Conservation (phyloP, 78 protist species). For the Guillardia theta region DNA sequence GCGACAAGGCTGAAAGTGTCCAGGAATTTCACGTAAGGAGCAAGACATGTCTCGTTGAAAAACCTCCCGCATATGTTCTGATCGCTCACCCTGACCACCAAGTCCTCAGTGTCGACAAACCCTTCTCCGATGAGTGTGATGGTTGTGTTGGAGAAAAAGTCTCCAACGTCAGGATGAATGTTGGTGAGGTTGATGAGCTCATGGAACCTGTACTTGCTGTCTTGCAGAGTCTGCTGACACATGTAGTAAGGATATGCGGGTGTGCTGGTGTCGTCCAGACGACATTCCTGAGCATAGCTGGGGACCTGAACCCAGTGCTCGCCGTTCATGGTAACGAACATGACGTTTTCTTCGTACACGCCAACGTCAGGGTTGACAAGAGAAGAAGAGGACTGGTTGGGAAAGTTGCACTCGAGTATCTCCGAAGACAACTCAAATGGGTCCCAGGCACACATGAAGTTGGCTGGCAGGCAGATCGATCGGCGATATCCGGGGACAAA, state of each 20-base stretch:
- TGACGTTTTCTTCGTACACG: background rate
- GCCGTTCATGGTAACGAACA: background rate
- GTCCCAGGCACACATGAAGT: no score
- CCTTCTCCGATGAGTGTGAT: background rate
- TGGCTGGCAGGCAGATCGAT: no score
- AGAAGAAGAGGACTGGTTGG: no score
- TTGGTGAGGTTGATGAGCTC: no score
- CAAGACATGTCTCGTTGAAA: background rate
- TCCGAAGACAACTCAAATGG: no score
- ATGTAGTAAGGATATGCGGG: no score
- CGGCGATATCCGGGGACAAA: no score
- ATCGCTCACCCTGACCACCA: background rate
- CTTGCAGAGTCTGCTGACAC: no score
- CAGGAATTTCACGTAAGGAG: background rate
- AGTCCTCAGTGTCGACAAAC: background rate
- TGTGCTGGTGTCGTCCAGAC: no score
- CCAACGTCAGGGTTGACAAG: background rate
- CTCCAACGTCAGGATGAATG: background rate
- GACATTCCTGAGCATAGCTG: no score
- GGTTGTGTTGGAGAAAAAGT: background rate
- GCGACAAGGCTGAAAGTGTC: background rate
- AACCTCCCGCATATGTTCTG: background rate
- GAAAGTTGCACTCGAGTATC: no score
- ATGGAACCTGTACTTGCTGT: no score
- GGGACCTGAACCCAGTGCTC: slow-evolving; percentile 39